phyloP scores from a whole-genome alignment of 2,329 filamentous ascomycete species.

The Phoma herbarum region DNA sequence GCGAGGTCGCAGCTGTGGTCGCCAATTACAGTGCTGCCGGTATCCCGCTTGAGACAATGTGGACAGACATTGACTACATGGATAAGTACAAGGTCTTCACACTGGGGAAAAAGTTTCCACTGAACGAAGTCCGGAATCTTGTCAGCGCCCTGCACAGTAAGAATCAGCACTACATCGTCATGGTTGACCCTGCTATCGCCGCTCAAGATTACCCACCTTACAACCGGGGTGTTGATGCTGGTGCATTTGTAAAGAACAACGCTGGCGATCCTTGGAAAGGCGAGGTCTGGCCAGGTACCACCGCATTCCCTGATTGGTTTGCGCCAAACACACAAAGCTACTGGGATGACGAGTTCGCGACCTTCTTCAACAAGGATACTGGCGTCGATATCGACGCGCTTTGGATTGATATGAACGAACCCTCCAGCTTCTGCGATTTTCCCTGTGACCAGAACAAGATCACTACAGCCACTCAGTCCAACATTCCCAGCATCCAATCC shows the following conservation, averaged over 20 bases:
- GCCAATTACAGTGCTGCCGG: slow-evolving; percentile 70
- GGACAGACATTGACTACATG: slow-evolving; percentile 78
- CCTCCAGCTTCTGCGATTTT: slow-evolving; percentile 45
- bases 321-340: slow-evolving; percentile 68
- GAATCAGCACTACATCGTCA: slow-evolving; percentile 76
- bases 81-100: slow-evolving; percentile 67
- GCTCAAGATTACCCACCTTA: slow-evolving; percentile 62
- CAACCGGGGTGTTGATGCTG: slow-evolving; percentile 66
- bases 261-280: slow-evolving; percentile 68
- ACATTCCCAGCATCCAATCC: not conserved
- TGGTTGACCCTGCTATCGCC: slow-evolving; percentile 76
- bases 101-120: slow-evolving; percentile 68
- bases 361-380: slow-evolving; percentile 69
- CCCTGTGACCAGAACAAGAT: slow-evolving; percentile 59
- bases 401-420: slow-evolving; percentile 45
- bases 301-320: slow-evolving; percentile 81
- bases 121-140: slow-evolving; percentile 68
- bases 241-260: slow-evolving; percentile 59
- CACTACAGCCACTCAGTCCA: slow-evolving; percentile 26
- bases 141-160: slow-evolving; percentile 70
- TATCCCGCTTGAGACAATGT: slow-evolving; percentile 76
- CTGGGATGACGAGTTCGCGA: slow-evolving; percentile 73
- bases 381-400: slow-evolving; percentile 80
- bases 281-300: slow-evolving; percentile 79
- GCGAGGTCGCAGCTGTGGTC: slow-evolving; percentile 69